Conservation (phyloP, 805 yeast species). For the Kockiozyma suomiensis region DNA sequence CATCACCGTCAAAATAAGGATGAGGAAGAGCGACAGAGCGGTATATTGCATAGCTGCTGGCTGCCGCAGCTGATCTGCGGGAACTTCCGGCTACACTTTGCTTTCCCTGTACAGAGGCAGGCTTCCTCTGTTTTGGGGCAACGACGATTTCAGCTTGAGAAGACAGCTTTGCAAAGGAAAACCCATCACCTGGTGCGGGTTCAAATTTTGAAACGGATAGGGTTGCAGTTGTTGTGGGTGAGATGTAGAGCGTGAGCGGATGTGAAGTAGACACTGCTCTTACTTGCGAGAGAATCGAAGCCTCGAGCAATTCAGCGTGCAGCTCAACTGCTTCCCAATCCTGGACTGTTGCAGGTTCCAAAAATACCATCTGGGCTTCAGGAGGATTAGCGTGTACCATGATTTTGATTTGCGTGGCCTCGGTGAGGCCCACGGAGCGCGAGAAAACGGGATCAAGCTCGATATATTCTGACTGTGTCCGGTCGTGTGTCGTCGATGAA, state of each 20-base stretch:
- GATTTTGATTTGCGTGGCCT: slow-evolving; percentile 46
- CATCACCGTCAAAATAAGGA: slow-evolving; percentile 36
- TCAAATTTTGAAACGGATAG: slow-evolving; percentile 55
- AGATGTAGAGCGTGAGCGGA: slow-evolving; percentile 66
- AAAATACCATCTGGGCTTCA: slow-evolving; percentile 62
- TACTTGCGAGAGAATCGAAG: slow-evolving; percentile 73
- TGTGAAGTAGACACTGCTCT: slow-evolving; percentile 60
- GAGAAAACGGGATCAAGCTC: slow-evolving; percentile 76
- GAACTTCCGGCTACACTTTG: slow-evolving; percentile 15
- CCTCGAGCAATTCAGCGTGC: slow-evolving; percentile 76
- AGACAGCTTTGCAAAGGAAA: slow-evolving; percentile 54
- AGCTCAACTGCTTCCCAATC: slow-evolving; percentile 93
- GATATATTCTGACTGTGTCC: slow-evolving; percentile 40
- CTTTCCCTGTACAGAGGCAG: slow-evolving; percentile 7
- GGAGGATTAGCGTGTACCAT: slow-evolving; percentile 53
- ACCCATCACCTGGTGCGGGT: slow-evolving; percentile 42
- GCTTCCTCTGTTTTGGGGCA: slow-evolving; percentile 58
- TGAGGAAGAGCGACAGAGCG: slow-evolving; percentile 55
- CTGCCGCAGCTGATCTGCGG: background rate
- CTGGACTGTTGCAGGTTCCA: slow-evolving; percentile 73
- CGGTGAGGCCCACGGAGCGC: slow-evolving; percentile 50
- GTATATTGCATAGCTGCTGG: background rate
- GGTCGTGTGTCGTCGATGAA: slow-evolving; percentile 40
- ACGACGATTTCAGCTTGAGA: slow-evolving; percentile 72
- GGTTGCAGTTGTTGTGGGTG: slow-evolving; percentile 60